A percentile compares a stretch with the other conserved stretches of the same genome.
phyloP scores from a whole-genome alignment of 2,329 filamentous ascomycete species.

The Peltaster fructicola region DNA sequence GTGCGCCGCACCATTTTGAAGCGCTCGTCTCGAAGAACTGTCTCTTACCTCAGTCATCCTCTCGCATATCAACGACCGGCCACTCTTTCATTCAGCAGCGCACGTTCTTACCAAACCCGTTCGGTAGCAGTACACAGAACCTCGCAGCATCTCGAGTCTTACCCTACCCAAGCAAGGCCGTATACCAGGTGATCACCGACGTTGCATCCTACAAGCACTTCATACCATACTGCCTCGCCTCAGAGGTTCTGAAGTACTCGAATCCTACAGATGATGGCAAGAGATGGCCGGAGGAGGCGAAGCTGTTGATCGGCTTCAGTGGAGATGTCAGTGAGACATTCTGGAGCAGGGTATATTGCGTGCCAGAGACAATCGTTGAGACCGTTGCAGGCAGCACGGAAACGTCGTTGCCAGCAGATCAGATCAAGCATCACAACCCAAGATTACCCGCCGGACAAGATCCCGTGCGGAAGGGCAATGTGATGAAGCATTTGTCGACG shows the following conservation, averaged over 20 bases:
- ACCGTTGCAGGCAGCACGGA: constrained; percentile 47
- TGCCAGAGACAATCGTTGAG: constrained; percentile 55
- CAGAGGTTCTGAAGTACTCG: constrained; percentile 61
- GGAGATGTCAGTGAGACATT: constrained; percentile 68
- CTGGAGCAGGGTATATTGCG: constrained; percentile 60
- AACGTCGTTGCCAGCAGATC: constrained; percentile 24
- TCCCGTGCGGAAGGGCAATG: constrained; percentile 13
- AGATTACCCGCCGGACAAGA: constrained; percentile 22
- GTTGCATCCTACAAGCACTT: constrained; percentile 70
- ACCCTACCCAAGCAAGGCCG: constrained; percentile 48
- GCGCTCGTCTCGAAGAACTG: no score
- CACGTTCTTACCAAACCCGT: constrained; percentile 28
- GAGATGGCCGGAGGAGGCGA: constrained; percentile 54
- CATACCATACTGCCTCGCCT: constrained; percentile 76
- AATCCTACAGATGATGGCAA: constrained; percentile 27
- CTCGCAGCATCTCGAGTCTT: constrained; percentile 60
- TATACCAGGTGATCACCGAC: constrained; percentile 80
- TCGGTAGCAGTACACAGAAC: constrained; percentile 38
- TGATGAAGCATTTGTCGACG: constrained; percentile 53
- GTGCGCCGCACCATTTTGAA: no score
- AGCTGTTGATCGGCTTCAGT: constrained; percentile 72
- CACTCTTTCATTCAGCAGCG: no score
- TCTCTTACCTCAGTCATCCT: constrained; percentile 6
- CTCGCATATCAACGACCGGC: constrained; percentile 6
- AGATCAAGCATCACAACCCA: constrained; percentile 25